Base-by-base conservation (phyloP, 2,329 filamentous ascomycete species). In the Fusarium anthophilum region DNA sequence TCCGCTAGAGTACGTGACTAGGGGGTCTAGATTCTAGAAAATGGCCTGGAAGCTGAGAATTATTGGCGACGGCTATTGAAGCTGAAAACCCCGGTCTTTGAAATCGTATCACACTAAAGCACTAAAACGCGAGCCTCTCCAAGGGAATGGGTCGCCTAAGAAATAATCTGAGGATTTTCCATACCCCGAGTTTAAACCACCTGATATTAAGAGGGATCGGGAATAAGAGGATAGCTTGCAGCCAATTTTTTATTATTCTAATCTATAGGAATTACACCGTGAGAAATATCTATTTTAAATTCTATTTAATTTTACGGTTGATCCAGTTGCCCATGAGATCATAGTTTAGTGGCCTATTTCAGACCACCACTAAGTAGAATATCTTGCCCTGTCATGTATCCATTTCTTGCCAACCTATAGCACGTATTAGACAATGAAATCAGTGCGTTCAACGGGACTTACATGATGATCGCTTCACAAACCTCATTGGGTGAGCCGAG, bases 401-500 rank as follows among this genome's bases (percentile, higher is more conserved):
- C 69, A 17, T 55, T 71, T 43, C 45, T 62, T 7, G 67, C 69
- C 39, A 71, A 6, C 69, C 67, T 71, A 8, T 18, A 3, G 18
- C 8, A 5, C 6, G 4, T 2, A 28, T 68, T 20, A 68, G 54
- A 11, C 30, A 11, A 6, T 10, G 8, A 14, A 12, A 6, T 14
- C 3, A n/a, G 2, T 14, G 3, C 1, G 11, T 15, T 20, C 4
- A 30, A 5, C 10, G 1, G 2, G 32, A 79, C 81, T 75, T 54
- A 81, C 82, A 82, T 81, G 10, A 70, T 74, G 12, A 81, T 79
- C 13, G 81, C 77, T 24, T 79, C 81, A 14, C 80, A 76, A 17
- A 83, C 82, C 45, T 83, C 82, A 11, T 82, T 75, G 0, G 82
- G 81, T 2, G 74, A 62, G 8, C 82, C 82, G 8, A 83, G 62